A percentile compares a stretch with the other conserved stretches of the same genome.
These are phyloP conservation scores for Trichosporon coremiiforme DNA, from an alignment of 1,284 basidiomycete genomes.

Conservation along the genomic window DNA sequence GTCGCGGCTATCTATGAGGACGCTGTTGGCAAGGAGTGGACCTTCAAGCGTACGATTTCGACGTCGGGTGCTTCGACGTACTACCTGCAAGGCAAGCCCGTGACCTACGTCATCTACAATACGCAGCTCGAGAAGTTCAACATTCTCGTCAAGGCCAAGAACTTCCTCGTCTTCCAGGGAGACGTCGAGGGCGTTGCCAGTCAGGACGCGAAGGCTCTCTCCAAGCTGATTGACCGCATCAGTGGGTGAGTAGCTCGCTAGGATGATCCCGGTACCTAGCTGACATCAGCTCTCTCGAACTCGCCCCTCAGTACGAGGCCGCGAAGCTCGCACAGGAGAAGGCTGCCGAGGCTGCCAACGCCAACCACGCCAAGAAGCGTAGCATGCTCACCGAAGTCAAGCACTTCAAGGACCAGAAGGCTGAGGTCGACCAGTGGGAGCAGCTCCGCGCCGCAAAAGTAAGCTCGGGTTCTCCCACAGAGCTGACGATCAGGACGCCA, in stretches of 20 bases:
- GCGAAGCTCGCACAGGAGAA: conserved; percentile 84
- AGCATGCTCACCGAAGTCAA: conserved; percentile 94
- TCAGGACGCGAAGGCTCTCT: conserved; percentile 87
- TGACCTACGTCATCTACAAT: conserved; percentile 84
- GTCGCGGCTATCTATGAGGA: conserved; percentile 90
- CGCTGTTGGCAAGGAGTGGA: conserved; percentile 74
- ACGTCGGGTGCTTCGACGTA: conserved; percentile 84
- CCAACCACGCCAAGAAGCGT: conserved; percentile 89
- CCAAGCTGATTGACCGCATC: conserved; percentile 92
- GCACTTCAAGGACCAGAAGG: conserved; percentile 96
- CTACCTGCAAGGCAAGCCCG: conserved; percentile 73
- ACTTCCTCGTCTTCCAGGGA: conserved; percentile 99
- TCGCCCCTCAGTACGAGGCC: conserved; percentile 83
- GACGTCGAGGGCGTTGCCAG: conserved; percentile 98
- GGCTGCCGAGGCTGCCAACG: conserved; percentile 89
- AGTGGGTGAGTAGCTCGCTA: conserved; percentile 62
- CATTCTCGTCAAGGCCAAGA: conserved; percentile 98
- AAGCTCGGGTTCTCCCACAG: conserved; percentile 39
- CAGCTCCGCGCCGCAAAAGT: conserved; percentile 72
- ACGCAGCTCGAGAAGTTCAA: conserved; percentile 82
- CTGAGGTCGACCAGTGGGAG: conserved; percentile 88
- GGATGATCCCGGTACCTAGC: accelerated
- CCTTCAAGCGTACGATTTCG: conserved; percentile 76
- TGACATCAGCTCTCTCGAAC: conserved; percentile 68
- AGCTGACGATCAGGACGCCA: conserved; percentile 64